Evolutionary conservation across 148 eudicot genomes (phyloP), one percentile per base, ranked within the genome.

Genomic region (Drosera capensis): DNA sequence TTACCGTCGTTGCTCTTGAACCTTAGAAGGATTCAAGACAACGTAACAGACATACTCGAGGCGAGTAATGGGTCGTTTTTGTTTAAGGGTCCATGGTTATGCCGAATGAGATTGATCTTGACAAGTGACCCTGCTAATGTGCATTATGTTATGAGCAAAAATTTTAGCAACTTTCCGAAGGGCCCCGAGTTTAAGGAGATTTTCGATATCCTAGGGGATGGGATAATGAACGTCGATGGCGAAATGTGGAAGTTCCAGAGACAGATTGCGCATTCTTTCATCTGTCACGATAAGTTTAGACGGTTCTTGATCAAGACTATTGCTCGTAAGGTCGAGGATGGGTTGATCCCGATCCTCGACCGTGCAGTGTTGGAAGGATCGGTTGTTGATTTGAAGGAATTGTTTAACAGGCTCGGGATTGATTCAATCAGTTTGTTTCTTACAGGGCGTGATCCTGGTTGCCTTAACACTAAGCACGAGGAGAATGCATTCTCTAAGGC

Each of bases 21-120:
- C 12, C n/a, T 56, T 14, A 38, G 49, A 9, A 48, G 58, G 31
- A 19, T 79, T 14, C 69, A 79, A 7, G 64, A 61, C 0, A 34
- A 19, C 9, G 25, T 35, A 31, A 13, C 50, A 1, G 45, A 73
- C 8, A 1, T 71, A 13, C 6, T 64, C 5, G 16, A 48, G 0
- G 15, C 0, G 13, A 23, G 43, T 2, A 40, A 57, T 13, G 53
- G 70, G 1, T 73, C 70, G 18, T 68, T 65, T 17, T n/a, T 35
- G 0, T 18, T 71, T 20, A 58, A 64, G 43, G 94, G 87, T 14
- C 94, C 94, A 5, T 71, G 83, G 78, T 62, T 66, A 44, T 40
- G 60, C 29, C 46, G 62, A 31, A 67, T 77, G 77, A 55, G 70
- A 28, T 44, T 68, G 22, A 18, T 77, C 1, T 25, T 23, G 19